These are phyloP conservation scores for Salvia miltiorrhiza DNA, from an alignment of 257 asterid genomes.

Conservation along the genomic window DNA sequence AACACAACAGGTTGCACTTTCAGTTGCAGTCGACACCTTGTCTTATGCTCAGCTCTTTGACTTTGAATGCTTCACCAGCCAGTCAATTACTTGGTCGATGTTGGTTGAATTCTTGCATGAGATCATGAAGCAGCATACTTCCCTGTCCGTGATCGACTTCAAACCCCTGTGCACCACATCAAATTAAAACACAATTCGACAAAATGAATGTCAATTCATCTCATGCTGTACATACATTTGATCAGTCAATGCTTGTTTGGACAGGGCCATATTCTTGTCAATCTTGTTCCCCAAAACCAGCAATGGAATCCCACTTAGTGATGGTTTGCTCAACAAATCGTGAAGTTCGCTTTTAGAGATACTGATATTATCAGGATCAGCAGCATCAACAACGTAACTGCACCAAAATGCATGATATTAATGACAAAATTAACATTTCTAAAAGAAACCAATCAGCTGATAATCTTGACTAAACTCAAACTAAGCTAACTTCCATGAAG, in stretches of 20 bases:
- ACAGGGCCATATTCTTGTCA: conserved; percentile 71
- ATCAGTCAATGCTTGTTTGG: conserved; percentile 83
- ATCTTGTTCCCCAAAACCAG: conserved; percentile 92
- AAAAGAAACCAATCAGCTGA: not conserved
- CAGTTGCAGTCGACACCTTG: not conserved
- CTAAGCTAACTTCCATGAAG: not conserved
- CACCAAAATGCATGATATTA: conserved; percentile 18
- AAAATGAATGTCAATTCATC: not conserved
- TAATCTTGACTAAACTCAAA: not conserved
- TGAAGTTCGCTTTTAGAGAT: conserved; percentile 83
- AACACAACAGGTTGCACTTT: conserved; percentile 25
- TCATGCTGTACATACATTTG: conserved; percentile 57
- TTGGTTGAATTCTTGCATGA: conserved; percentile 96
- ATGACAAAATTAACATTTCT: not conserved
- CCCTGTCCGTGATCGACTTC: conserved; percentile 76
- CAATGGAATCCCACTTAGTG: conserved; percentile 86
- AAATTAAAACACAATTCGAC: not conserved
- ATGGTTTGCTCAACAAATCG: conserved; percentile 83
- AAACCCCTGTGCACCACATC: conserved; percentile 61
- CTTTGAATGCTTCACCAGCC: conserved; percentile 95
- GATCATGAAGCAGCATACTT: conserved; percentile 97
- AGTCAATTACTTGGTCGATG: conserved; percentile 91
- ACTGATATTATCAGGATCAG: conserved; percentile 81
- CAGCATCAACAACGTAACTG: conserved; percentile 98
- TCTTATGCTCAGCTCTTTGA: conserved; percentile 61